Conservation (phyloP, 2,329 filamentous ascomycete genomes). For the Teratosphaeria zuluensis region DNA sequence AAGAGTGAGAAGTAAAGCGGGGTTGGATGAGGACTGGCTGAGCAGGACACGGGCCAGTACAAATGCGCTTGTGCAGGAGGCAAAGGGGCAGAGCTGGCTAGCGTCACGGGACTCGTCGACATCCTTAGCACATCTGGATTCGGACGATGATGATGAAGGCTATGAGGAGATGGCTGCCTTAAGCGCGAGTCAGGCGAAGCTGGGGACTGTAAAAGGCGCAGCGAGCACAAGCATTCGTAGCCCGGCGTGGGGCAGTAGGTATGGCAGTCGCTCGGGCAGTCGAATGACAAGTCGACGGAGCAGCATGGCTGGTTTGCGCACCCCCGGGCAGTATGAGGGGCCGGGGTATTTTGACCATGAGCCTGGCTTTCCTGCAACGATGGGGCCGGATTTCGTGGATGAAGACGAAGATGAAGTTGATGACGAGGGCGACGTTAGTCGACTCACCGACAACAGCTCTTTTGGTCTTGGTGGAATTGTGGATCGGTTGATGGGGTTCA, state of each 20-base stretch:
- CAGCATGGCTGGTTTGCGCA: slow-evolving; percentile 29
- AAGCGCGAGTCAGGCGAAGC: slow-evolving; percentile 15
- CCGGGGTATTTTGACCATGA: slow-evolving; percentile 22
- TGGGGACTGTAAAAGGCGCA: slow-evolving; percentile 11
- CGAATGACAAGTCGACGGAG: slow-evolving; percentile 30
- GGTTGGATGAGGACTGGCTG: slow-evolving; percentile 46
- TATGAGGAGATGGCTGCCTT: slow-evolving; percentile 25
- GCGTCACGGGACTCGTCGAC: slow-evolving; percentile 44
- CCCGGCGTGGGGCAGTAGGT: slow-evolving; percentile 23
- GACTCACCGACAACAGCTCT: slow-evolving; percentile 41
- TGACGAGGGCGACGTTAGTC: slow-evolving; percentile 42
- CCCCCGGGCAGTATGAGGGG: slow-evolving; percentile 17
- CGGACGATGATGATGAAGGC: slow-evolving; percentile 25
- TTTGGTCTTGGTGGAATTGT: slow-evolving; percentile 49
- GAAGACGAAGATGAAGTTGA: slow-evolving; percentile 23
- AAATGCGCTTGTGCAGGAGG: slow-evolving; percentile 47
- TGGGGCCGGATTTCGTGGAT: slow-evolving; percentile 44
- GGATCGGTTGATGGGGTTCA: slow-evolving; percentile 49
- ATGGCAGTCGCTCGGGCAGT: slow-evolving; percentile 29
- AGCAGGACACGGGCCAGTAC: slow-evolving; percentile 49
- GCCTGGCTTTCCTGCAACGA: slow-evolving; percentile 2
- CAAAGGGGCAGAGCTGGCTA: slow-evolving; percentile 55
- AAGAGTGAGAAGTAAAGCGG: slow-evolving; percentile 2
- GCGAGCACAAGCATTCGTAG: not conserved
- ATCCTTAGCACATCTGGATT: slow-evolving; percentile 32